phyloP scores from a whole-genome alignment of 306 rosid genomes.

The Psophocarpus tetragonolobus region DNA sequence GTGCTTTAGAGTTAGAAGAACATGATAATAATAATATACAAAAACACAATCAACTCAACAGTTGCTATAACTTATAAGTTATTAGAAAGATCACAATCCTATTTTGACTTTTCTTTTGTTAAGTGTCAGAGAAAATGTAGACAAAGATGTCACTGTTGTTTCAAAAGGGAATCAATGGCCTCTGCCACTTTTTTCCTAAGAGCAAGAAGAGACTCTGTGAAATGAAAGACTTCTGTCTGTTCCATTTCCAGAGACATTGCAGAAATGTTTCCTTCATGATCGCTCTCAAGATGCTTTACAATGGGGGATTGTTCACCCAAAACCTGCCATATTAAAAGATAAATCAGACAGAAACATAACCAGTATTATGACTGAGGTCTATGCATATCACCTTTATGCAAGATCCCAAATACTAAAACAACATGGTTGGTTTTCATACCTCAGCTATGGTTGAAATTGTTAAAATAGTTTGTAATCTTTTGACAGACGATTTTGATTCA shows the following conservation, averaged over 20 bases:
- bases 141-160: slow-evolving; percentile 12
- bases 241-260: slow-evolving; percentile 52
- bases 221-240: slow-evolving; percentile 37
- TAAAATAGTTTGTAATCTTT: slow-evolving; percentile 79
- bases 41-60: background rate
- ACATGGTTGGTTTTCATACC: slow-evolving; percentile 42
- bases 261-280: slow-evolving; percentile 47
- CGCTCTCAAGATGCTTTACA: slow-evolving; percentile 37
- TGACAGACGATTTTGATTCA: slow-evolving; percentile 51
- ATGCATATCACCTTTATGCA: background rate
- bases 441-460: slow-evolving; percentile 73
- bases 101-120: background rate
- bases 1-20: background rate
- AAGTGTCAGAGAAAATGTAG: background rate
- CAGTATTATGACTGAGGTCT: background rate
- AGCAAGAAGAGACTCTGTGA: slow-evolving; percentile 39
- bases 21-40: background rate
- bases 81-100: slow-evolving; percentile 15
- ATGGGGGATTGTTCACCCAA: slow-evolving; percentile 43
- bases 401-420: slow-evolving; percentile 10
- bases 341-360: slow-evolving; percentile 28
- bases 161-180: slow-evolving; percentile 43
- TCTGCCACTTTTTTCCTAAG: slow-evolving; percentile 41
- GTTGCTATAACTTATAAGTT: no score
- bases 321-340: slow-evolving; percentile 43